Evolutionary conservation across 768 basidiomycete genomes (phyloP).

Genomic region (Boletus speciosus): DNA sequence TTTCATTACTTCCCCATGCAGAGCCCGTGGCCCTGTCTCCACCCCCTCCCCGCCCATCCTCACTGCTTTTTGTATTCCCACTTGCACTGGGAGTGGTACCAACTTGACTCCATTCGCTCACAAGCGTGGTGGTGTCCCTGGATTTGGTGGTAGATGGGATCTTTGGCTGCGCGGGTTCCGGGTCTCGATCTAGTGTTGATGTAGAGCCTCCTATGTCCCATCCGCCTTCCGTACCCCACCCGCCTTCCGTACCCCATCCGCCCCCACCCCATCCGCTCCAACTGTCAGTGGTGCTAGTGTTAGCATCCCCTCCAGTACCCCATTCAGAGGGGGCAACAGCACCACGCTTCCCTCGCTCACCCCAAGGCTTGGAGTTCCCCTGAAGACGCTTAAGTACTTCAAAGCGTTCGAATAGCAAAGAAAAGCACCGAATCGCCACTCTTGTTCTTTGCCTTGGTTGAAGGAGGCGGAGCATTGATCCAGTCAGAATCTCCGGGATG

Average conservation of each 20-base stretch:
- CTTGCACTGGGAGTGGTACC: neutral
- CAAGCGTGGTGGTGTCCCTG: neutral
- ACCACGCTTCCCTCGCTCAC: neutral
- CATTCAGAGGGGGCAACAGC: neutral
- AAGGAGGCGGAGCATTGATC: conserved; percentile 15
- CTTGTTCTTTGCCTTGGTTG: conserved; percentile 9
- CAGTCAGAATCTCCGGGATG: conserved; percentile 30
- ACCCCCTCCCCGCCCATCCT: conserved; percentile 4
- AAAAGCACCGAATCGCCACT: conserved; percentile 19
- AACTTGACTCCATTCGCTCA: neutral
- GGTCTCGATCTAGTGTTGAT: conserved; percentile 3
- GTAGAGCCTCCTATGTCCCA: conserved; percentile 3
- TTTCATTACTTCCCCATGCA: conserved; percentile 2
- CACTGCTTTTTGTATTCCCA: neutral
- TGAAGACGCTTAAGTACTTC: neutral
- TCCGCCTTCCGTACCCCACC: conserved; percentile 10
- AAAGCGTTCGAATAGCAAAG: neutral
- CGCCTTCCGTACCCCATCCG: conserved; percentile 5
- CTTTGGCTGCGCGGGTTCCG: neutral
- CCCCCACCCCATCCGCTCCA: conserved; percentile 4
- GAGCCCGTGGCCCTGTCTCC: neutral
- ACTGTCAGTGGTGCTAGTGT: neutral
- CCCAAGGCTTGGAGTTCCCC: conserved; percentile 8
- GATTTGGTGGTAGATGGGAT: neutral
- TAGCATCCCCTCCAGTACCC: neutral